phyloP scores from a whole-genome alignment of 805 yeast species.

The Kluyveromyces dobzhanskii region DNA sequence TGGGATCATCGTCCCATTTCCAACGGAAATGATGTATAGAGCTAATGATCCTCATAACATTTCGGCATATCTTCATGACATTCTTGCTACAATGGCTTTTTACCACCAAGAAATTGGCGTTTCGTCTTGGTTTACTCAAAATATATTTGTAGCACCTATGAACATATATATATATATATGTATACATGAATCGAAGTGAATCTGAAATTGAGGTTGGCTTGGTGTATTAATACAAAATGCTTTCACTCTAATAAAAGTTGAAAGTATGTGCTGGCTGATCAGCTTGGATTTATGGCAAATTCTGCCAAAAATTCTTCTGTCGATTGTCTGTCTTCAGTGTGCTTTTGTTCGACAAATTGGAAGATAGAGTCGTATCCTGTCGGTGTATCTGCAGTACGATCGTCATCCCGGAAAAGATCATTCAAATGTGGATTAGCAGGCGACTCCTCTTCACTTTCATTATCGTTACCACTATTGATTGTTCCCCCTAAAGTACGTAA shows the following conservation, averaged over 20 bases:
- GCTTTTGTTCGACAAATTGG: background rate
- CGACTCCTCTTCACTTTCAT: background rate
- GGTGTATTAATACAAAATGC: background rate
- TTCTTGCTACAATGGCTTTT: no score
- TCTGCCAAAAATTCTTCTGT: slow-evolving; percentile 5
- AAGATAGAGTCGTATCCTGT: slow-evolving; percentile 3
- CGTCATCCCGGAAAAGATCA: background rate
- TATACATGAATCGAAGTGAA: no score
- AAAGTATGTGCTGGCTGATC: background rate
- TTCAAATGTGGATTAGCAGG: background rate
- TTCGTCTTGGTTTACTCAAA: no score
- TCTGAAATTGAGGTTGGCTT: no score
- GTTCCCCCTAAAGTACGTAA: slow-evolving; percentile 45
- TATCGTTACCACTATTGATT: slow-evolving; percentile 9
- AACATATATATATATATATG: no score
- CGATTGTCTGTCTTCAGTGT: background rate
- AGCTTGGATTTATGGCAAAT: slow-evolving; percentile 10
- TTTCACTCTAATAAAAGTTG: no score
- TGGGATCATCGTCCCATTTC: slow-evolving; percentile 70
- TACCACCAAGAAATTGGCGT: no score
- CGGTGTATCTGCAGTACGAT: background rate
- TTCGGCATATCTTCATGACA: no score
- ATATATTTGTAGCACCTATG: no score
- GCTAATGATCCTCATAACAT: no score
- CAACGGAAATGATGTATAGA: slow-evolving; percentile 38